Base-by-base conservation (phyloP, 352 stramenopile genomes). In the Plasmopara halstedii region DNA sequence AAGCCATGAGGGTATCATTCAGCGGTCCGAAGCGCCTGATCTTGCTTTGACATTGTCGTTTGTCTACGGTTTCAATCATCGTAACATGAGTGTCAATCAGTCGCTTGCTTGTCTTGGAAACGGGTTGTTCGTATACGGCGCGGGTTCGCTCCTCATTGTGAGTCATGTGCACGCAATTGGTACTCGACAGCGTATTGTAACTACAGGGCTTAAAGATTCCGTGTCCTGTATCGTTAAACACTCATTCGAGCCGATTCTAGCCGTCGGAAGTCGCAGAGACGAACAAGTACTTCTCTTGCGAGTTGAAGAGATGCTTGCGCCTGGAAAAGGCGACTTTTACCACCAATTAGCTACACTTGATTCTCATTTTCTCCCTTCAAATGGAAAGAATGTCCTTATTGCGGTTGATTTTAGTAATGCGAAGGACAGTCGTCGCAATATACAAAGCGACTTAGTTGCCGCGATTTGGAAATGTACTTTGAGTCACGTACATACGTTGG, bases 191-290 rank as follows among this genome's bases (percentile, higher is more conserved):
- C 57, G 58, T 9, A 48, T 65, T n/a, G 34, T 70, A 6, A 29
- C 64, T 4, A 82, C 73, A 2, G 62, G 73, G 3, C 59, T 85
- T 23, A 26, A 54, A 3, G 40, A 79, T 34, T 55, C 71, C 0
- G 50, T 85, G 2, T 72, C 68, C 0, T 79, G 67, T 19, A 42
- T 85, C 25, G 69, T 73, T 6, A 77, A 70, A 18, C 73, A 85
- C 11, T 52, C 62, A 4, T 73, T 61, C 6, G 61, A 67, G 21
- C 45, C 66, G n/a, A 11, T 81, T 22, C 13, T 75, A 14, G 69
- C 63, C 20, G 45, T 78, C 2, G 68, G 68, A 7, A 76, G 68
- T 19, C 58, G 65, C 18, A 35, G 58, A 45, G 68, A 79, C 25
- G 21, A 42, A 7, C 57, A 35, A 3, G 33, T 75, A 27, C 29